A percentile compares a stretch with the other conserved stretches of the same genome.
phyloP scores from a whole-genome alignment of 1,284 basidiomycete genomes.

The Inonotus obliquus region DNA sequence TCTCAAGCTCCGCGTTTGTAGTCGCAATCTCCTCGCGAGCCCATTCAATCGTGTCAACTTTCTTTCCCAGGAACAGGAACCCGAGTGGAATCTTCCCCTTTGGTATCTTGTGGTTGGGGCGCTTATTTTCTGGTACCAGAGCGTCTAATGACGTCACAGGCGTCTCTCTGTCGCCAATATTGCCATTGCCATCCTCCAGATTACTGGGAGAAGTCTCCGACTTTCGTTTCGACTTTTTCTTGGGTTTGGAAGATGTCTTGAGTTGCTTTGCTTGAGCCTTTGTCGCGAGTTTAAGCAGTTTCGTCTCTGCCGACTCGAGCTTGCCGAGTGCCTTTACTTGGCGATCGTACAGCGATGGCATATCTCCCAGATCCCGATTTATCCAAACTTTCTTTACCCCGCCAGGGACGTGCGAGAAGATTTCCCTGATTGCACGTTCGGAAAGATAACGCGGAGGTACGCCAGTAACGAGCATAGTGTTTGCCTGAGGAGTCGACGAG shows the following conservation, averaged over 20 bases:
- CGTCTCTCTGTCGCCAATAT: conserved; percentile 22
- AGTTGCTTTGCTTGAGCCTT: conserved; percentile 55
- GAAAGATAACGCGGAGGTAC: conserved; percentile 76
- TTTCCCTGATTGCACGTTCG: conserved; percentile 55
- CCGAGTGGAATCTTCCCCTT: conserved; percentile 50
- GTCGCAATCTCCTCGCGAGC: conserved; percentile 68
- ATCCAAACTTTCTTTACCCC: conserved; percentile 90
- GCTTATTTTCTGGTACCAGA: conserved; percentile 61
- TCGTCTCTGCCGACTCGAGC: conserved; percentile 83
- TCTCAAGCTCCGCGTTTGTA: conserved; percentile 21
- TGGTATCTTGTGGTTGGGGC: conserved; percentile 78
- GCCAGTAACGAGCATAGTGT: conserved; percentile 88
- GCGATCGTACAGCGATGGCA: conserved; percentile 81
- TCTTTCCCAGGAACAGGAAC: conserved; percentile 67
- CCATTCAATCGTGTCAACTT: conserved; percentile 94
- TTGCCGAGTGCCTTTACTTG: conserved; percentile 70
- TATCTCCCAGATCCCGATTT: conserved; percentile 77
- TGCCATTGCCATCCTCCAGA: neutral
- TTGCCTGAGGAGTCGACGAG: conserved; percentile 72
- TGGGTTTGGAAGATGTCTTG: conserved; percentile 42
- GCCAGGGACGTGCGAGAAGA: conserved; percentile 78
- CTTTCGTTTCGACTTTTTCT: neutral
- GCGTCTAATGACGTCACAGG: conserved; percentile 37
- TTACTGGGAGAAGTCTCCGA: conserved; percentile 17
- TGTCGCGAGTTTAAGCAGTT: conserved; percentile 70